Percentiles rank a stretch among this genome's conserved stretches.
Evolutionary conservation across 495 filamentous ascomycete species (phyloP).

Genomic region (Halenospora varia): DNA sequence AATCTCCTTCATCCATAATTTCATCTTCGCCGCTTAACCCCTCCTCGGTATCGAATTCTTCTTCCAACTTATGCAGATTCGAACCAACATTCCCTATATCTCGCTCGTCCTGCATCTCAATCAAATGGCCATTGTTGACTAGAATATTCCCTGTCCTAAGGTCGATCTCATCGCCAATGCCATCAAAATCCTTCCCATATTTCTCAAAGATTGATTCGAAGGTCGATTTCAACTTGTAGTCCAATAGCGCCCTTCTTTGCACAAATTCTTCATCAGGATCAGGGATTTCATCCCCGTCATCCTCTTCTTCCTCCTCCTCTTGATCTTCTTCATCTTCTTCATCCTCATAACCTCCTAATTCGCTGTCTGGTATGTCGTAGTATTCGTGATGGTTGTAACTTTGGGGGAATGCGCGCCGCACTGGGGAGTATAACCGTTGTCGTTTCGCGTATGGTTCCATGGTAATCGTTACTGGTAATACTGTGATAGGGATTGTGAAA

Average conservation of each 20-base stretch:
- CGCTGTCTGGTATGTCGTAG: constrained; percentile 5
- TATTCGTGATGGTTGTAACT: constrained; percentile 13
- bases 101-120: constrained; percentile 48
- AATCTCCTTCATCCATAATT: constrained; percentile 16
- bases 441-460: constrained; percentile 61
- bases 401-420: constrained; percentile 5
- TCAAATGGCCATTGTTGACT: constrained; percentile 82
- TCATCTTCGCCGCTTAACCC: constrained; percentile 3
- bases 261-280: constrained; percentile 48
- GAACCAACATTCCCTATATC: constrained; percentile 33
- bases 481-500: background rate
- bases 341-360: constrained; percentile 24
- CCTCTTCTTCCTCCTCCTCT: constrained; percentile 28
- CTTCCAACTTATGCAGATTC: constrained; percentile 11
- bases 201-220: constrained; percentile 88
- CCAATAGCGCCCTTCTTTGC: constrained; percentile 54
- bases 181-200: constrained; percentile 78
- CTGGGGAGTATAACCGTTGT: constrained; percentile 41
- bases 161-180: constrained; percentile 79
- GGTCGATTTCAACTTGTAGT: constrained; percentile 64
- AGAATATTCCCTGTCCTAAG: constrained; percentile 71
- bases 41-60: constrained; percentile 1
- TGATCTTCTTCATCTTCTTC: constrained; percentile 28
- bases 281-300: constrained; percentile 35
- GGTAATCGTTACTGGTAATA: constrained; percentile 11